Conservation (phyloP, 1,284 basidiomycete species). For the Meripilus lineatus region DNA sequence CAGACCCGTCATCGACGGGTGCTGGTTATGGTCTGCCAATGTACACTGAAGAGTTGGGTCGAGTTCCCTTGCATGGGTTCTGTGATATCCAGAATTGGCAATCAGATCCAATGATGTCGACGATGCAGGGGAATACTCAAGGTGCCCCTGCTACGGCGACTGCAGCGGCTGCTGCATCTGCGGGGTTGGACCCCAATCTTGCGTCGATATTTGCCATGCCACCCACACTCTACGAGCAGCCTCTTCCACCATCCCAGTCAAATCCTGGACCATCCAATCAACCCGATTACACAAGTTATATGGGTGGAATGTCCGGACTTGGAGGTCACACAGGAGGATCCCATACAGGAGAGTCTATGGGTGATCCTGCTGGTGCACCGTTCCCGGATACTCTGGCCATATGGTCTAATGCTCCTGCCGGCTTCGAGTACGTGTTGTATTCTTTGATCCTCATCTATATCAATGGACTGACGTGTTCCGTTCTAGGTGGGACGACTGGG, state of each 20-base stretch:
- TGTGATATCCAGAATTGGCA: not conserved
- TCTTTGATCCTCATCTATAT: not conserved
- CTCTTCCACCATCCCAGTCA: not conserved
- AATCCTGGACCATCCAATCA: too few species aligned
- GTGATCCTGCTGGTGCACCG: slow-evolving; percentile 1
- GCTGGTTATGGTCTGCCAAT: slow-evolving; percentile 33
- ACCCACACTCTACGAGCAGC: slow-evolving; percentile 4
- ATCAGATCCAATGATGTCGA: not conserved
- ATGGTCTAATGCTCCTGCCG: slow-evolving; percentile 18
- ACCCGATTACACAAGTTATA: not conserved
- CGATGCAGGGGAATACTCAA: not conserved
- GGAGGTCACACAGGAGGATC: not conserved
- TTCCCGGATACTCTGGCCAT: slow-evolving; percentile 14
- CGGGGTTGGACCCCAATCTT: not conserved
- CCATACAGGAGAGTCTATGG: not conserved
- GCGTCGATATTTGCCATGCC: slow-evolving; percentile 3
- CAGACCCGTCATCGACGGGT: not conserved
- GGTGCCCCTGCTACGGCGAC: not conserved
- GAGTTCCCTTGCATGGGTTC: slow-evolving; percentile 37
- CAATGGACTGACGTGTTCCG: not conserved
- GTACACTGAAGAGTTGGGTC: slow-evolving; percentile 48
- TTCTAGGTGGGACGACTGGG: slow-evolving; percentile 10
- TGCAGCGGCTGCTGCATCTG: not conserved
- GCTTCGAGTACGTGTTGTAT: slow-evolving; percentile 4
- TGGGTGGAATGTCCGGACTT: not conserved